A percentile compares a stretch with the other conserved stretches of the same genome.
These are phyloP conservation scores for Thymus quinquecostatus DNA, from an alignment of 257 asterid species.

Conservation along the genomic window DNA sequence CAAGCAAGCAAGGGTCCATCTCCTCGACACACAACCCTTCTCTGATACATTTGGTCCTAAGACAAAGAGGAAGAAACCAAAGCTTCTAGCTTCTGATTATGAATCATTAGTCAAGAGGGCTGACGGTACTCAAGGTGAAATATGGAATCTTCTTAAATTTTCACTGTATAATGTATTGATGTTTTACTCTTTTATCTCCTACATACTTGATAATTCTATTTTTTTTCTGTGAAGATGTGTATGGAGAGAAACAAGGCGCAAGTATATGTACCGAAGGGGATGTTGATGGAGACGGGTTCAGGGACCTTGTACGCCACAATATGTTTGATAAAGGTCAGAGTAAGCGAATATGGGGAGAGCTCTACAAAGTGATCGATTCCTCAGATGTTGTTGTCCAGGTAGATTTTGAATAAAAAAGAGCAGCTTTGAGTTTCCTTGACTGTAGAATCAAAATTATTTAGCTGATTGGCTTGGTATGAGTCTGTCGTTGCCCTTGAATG, in stretches of 20 bases:
- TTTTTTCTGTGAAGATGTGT: constrained; percentile 53
- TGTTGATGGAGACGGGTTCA: constrained; percentile 78
- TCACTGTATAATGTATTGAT: background rate
- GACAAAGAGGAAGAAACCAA: constrained; percentile 84
- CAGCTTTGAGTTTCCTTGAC: background rate
- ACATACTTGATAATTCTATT: constrained; percentile 16
- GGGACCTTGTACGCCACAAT: constrained; percentile 87
- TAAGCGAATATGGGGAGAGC: constrained; percentile 99
- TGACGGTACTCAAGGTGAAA: constrained; percentile 86
- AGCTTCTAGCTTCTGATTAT: constrained; percentile 68
- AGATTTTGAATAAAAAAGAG: background rate
- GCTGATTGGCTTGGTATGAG: background rate
- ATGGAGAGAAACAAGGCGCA: constrained; percentile 74
- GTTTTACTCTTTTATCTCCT: background rate
- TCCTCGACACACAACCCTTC: constrained; percentile 87
- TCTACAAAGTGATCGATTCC: constrained; percentile 96
- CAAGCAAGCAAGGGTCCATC: constrained; percentile 96
- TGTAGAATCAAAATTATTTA: background rate
- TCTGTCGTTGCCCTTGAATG: background rate
- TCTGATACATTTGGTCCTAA: constrained; percentile 91
- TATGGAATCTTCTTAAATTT: background rate
- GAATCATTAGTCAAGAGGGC: constrained; percentile 78
- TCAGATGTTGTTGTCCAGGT: constrained; percentile 98
- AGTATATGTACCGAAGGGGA: constrained; percentile 62
- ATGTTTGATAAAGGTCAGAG: constrained; percentile 99